These are phyloP conservation scores for Colletotrichum shisoi DNA, from an alignment of 2,329 filamentous ascomycete species.

Conservation along the genomic window DNA sequence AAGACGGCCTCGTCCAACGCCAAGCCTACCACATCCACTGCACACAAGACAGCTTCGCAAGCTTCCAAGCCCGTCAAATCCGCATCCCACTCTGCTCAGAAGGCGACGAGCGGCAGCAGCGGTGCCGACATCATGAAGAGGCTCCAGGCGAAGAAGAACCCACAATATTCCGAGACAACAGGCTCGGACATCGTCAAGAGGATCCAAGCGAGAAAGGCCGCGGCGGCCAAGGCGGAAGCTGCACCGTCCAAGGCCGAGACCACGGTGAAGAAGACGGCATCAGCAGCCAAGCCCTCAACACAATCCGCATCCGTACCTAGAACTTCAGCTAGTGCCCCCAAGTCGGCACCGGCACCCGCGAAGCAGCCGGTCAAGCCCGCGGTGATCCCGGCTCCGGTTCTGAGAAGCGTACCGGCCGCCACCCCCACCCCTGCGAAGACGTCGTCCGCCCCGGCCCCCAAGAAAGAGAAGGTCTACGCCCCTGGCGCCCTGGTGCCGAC, in stretches of 20 bases:
- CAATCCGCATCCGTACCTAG: not conserved
- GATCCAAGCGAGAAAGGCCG: conserved; percentile 23
- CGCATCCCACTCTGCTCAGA: not conserved
- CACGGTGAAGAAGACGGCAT: not conserved
- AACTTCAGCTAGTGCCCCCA: conserved; percentile 5
- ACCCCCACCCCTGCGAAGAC: not conserved
- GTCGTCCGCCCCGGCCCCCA: not conserved
- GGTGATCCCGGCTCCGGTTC: not conserved
- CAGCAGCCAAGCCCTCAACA: not conserved
- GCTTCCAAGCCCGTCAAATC: conserved; percentile 4
- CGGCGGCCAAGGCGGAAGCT: conserved; percentile 9
- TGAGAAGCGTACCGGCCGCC: conserved; percentile 2
- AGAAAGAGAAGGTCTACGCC: conserved; percentile 17
- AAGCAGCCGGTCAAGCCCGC: conserved; percentile 4
- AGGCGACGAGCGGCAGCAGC: not conserved
- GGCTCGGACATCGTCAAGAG: conserved; percentile 28
- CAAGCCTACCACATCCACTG: not conserved
- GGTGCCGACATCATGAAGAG: conserved; percentile 17
- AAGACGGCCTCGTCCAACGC: not conserved
- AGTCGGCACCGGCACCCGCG: not conserved
- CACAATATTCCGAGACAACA: conserved; percentile 8
- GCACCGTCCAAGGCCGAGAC: not conserved
- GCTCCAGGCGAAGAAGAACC: conserved; percentile 20
- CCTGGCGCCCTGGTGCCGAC: conserved; percentile 9
- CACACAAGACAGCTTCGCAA: conserved; percentile 2